These are phyloP conservation scores for Pyrenophora teres DNA, from an alignment of 2,329 filamentous ascomycete genomes.

Conservation along the genomic window DNA sequence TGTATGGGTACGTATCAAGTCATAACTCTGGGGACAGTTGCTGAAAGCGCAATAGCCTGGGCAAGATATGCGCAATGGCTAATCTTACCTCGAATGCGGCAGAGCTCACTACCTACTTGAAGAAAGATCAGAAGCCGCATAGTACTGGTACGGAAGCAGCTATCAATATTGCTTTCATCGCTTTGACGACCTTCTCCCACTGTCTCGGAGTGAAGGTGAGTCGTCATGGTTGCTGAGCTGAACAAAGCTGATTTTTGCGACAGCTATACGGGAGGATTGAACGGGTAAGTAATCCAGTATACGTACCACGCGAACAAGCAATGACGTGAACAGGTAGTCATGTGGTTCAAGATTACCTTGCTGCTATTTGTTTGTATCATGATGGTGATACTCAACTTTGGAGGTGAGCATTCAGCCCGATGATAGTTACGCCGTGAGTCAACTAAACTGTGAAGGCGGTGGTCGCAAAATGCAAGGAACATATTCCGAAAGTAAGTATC, in stretches of 20 bases:
- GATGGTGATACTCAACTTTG: conserved; percentile 36
- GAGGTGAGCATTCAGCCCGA: conserved; percentile 14
- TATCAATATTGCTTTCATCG: conserved; percentile 28
- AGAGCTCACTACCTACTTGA: conserved; percentile 26
- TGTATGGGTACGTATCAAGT: conserved; percentile 16
- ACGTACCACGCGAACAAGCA: neutral
- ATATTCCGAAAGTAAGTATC: conserved; percentile 17
- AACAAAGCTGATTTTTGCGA: neutral
- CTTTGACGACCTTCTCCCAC: conserved; percentile 30
- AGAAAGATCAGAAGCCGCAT: conserved; percentile 15
- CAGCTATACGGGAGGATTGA: conserved; percentile 41
- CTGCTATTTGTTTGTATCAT: conserved; percentile 31
- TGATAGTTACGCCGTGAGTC: neutral
- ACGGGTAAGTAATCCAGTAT: conserved; percentile 14
- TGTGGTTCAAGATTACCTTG: conserved; percentile 38
- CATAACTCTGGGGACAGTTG: neutral
- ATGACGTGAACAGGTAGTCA: conserved; percentile 24
- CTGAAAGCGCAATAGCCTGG: conserved; percentile 14
- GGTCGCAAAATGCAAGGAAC: conserved; percentile 17
- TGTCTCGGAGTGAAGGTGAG: conserved; percentile 31
- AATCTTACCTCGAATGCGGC: conserved; percentile 29
- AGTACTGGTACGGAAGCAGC: conserved; percentile 18
- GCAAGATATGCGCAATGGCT: conserved; percentile 32
- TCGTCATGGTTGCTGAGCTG: neutral
- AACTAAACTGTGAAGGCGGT: neutral